These are phyloP conservation scores for Nannochloris sp. DNA, from an alignment of 139 green algal genomes.

Conservation along the genomic window DNA sequence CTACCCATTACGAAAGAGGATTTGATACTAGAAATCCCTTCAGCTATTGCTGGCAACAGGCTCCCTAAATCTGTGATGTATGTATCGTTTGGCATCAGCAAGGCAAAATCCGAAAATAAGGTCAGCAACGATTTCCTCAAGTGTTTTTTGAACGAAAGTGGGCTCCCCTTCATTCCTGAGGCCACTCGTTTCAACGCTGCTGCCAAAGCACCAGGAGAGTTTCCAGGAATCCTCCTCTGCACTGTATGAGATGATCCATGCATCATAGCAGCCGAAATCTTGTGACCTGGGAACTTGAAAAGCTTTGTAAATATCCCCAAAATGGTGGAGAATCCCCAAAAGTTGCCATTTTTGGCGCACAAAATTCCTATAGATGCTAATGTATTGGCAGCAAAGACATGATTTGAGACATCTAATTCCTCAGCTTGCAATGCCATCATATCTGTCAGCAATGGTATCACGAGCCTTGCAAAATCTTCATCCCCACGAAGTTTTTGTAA, in stretches of 20 bases:
- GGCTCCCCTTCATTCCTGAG: slow-evolving; percentile 13
- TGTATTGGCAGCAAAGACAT: slow-evolving; percentile 17
- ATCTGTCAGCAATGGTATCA: slow-evolving; percentile 26
- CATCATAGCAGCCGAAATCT: slow-evolving; percentile 23
- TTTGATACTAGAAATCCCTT: slow-evolving; percentile 4
- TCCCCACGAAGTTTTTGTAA: slow-evolving; percentile 13
- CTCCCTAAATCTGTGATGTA: slow-evolving; percentile 39
- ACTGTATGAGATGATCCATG: slow-evolving; percentile 7
- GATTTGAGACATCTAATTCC: slow-evolving; percentile 7
- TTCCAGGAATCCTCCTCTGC: slow-evolving; percentile 5
- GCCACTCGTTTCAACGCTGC: slow-evolving; percentile 34
- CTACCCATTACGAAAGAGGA: background rate
- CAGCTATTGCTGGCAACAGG: slow-evolving; percentile 50
- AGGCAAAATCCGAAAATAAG: slow-evolving; percentile 42
- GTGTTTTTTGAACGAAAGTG: slow-evolving; percentile 27
- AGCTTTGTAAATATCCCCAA: slow-evolving; percentile 45
- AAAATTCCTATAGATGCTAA: slow-evolving; percentile 18
- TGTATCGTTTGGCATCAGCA: slow-evolving; percentile 21
- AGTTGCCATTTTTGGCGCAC: slow-evolving; percentile 13
- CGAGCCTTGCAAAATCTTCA: slow-evolving; percentile 10
- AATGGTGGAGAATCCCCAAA: slow-evolving; percentile 38
- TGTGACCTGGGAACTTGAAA: slow-evolving; percentile 35
- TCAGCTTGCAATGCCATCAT: slow-evolving; percentile 12
- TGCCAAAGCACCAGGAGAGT: slow-evolving; percentile 37
- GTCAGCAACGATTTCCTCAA: slow-evolving; percentile 51